Percentiles rank a stretch among this genome's conserved stretches.
These are phyloP conservation scores for Marchantia paleacea DNA, from an alignment of 225 moss, liverwort and hornwort species.

Conservation along the genomic window DNA sequence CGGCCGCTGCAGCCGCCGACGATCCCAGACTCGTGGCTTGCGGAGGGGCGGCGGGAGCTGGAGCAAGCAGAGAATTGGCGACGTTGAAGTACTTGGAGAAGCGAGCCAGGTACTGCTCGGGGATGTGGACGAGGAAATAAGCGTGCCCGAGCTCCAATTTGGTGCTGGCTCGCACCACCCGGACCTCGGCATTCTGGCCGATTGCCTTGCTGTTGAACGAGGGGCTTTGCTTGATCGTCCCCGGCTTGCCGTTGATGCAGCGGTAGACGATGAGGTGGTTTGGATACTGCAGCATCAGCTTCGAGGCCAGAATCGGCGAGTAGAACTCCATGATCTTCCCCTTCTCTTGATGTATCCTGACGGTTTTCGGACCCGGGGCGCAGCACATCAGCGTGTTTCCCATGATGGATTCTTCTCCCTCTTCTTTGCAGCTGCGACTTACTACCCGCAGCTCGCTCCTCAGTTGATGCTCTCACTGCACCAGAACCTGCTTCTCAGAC, in stretches of 20 bases:
- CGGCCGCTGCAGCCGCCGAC: neutral
- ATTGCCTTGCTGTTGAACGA: neutral
- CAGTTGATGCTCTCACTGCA: too few species aligned
- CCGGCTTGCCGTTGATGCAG: neutral
- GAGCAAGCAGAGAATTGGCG: neutral
- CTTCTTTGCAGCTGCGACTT: neutral
- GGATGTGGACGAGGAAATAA: slow-evolving; percentile 35
- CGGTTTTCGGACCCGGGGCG: neutral
- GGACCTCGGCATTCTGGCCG: slow-evolving; percentile 16
- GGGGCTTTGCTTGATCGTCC: neutral
- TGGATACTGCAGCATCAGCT: slow-evolving; percentile 31
- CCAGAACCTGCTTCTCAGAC: too few species aligned
- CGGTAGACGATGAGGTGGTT: slow-evolving; percentile 31
- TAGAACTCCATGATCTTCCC: slow-evolving; percentile 21
- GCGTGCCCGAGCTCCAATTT: slow-evolving; percentile 17
- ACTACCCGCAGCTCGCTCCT: too few species aligned
- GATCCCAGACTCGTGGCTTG: neutral
- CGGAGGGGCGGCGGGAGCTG: neutral
- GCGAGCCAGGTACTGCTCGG: slow-evolving; percentile 21
- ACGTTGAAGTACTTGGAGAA: slow-evolving; percentile 31
- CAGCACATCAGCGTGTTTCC: neutral
- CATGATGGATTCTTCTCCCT: neutral
- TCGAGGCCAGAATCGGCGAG: slow-evolving; percentile 13
- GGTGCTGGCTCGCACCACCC: slow-evolving; percentile 21
- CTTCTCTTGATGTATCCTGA: slow-evolving; percentile 24